Base-by-base conservation (phyloP, 179 eudicot species). In the Silene coronaria region DNA sequence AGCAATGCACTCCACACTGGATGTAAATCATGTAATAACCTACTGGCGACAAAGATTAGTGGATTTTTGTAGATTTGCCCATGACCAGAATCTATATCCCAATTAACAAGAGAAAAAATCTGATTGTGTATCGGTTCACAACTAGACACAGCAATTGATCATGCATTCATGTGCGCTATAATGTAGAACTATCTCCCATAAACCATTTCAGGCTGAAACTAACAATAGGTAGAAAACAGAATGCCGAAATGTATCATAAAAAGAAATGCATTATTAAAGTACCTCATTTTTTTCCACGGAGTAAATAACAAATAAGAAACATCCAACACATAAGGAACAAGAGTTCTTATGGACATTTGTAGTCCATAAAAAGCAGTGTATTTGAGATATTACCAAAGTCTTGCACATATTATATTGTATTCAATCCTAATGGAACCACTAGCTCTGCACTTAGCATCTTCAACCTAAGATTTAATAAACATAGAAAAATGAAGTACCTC, bases 401-500 rank as follows among this genome's bases (percentile, higher is more conserved):
- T 68, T 21, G 27, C 12, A 42, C 16, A 12, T 21, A n/a, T 67
- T 5, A 5, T 45, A 61, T 36, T 19, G 70, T 30, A 16, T 32
- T 30, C 42, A 64, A 66, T 32, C 46, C 48, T 23, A 34, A 30
- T n/a, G 38, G 26, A 66, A 60, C 9, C 70, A 65, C 45, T 65
- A 32, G 10, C 71, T 34, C 51, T 34, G 36, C n/a, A 67, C 71
- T 2, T 67, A 67, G 2, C 17, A 30, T 34, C 26, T 23, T 61
- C 0, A 67, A 19, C 27, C 45, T n/a, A 34, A 11, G 21, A 21
- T n/a, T 9, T 45, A 42, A 62, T 22, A 34, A 36, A 73, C 32
- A 45, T 10, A 27, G 28, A 57, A 71, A 19, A 19, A 57, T 19
- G 53, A 72, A 38, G 36, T 89, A 90, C 98, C 98, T 94, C 85